These are phyloP conservation scores for Neurospora sp. DNA, from an alignment of 2,329 filamentous ascomycete species.

Conservation along the genomic window DNA sequence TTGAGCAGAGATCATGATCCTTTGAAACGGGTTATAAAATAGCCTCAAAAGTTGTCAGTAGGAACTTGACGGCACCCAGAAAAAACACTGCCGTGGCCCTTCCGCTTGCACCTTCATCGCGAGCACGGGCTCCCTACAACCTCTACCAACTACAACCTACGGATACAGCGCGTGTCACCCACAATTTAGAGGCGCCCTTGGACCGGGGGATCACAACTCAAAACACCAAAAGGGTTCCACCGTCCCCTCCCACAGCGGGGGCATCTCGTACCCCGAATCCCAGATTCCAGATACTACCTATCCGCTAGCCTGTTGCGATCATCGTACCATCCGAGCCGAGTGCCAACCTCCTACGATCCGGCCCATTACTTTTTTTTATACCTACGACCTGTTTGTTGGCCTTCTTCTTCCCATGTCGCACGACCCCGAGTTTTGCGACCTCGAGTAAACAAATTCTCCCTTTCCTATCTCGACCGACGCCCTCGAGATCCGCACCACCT, in stretches of 20 bases:
- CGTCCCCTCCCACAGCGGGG: neutral
- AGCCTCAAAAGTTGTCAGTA: neutral
- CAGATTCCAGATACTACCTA: neutral
- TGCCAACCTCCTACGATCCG: neutral
- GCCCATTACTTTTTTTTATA: neutral
- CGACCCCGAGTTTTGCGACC: neutral
- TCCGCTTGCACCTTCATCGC: neutral
- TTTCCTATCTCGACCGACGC: neutral
- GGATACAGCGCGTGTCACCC: neutral
- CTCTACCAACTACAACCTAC: neutral
- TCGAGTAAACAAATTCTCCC: slow-evolving; percentile 5
- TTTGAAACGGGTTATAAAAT: neutral
- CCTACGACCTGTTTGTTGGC: neutral
- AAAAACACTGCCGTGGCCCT: neutral
- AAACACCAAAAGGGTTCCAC: neutral
- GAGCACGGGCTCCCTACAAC: neutral
- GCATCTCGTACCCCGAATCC: neutral
- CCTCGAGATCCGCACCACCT: neutral
- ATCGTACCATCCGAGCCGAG: neutral
- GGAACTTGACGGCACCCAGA: neutral
- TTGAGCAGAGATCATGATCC: neutral
- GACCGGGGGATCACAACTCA: neutral
- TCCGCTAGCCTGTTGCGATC: neutral
- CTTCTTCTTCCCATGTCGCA: neutral
- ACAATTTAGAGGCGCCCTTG: neutral